These are phyloP conservation scores for Sarocladium strictum DNA, from an alignment of 2,329 filamentous ascomycete genomes.

Conservation along the genomic window DNA sequence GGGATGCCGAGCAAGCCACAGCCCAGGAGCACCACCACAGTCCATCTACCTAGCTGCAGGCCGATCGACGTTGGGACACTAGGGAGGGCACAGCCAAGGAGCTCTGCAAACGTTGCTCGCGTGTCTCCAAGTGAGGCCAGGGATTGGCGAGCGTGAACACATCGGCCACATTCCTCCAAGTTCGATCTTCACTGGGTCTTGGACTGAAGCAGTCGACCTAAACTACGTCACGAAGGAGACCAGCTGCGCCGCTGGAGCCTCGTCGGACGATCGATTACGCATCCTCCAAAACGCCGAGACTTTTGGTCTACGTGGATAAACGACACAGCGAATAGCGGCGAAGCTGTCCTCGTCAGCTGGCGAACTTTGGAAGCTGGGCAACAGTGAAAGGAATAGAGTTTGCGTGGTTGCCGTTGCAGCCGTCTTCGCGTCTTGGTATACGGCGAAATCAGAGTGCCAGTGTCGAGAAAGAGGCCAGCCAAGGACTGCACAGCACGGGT, in stretches of 20 bases:
- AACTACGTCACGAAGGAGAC: neutral
- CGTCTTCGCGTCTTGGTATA: neutral
- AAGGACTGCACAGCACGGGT: no score
- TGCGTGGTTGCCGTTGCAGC: conserved; percentile 3
- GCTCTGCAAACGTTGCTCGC: neutral
- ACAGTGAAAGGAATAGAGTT: conserved; percentile 1
- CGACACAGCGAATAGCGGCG: neutral
- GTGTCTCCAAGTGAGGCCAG: neutral
- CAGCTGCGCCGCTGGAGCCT: neutral
- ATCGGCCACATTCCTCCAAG: no score
- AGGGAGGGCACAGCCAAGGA: neutral
- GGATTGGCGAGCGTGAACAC: no score
- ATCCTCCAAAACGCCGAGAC: neutral
- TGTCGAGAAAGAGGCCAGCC: no score
- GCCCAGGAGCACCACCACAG: neutral
- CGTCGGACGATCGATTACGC: neutral
- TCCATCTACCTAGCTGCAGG: neutral
- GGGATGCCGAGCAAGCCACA: conserved; percentile 7
- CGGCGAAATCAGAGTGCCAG: no score
- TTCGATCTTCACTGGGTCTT: neutral
- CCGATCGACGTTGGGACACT: neutral
- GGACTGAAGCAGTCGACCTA: neutral
- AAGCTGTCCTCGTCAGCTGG: neutral
- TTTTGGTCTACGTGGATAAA: neutral
- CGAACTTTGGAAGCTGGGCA: neutral